Conservation (phyloP, 2,329 filamentous ascomycete genomes). For the Colletotrichum sidae region DNA sequence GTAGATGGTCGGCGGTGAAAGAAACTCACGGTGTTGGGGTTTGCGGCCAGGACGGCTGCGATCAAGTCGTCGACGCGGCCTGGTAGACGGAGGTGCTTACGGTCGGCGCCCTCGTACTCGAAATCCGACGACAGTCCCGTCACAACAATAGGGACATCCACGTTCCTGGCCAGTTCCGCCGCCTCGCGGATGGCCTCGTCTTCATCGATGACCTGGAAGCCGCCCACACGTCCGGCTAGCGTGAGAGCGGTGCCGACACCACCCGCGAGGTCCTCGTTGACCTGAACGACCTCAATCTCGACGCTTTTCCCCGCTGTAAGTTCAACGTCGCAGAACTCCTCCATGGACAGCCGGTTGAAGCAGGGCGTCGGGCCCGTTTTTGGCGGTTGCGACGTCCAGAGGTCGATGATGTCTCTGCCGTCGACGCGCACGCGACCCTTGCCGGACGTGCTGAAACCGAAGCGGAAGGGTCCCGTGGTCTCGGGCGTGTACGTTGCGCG, state of each 20-base stretch:
- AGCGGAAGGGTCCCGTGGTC: slow-evolving; percentile 20
- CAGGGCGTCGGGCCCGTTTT: slow-evolving; percentile 36
- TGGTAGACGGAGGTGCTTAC: slow-evolving; percentile 83
- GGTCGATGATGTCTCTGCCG: slow-evolving; percentile 42
- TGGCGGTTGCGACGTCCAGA: slow-evolving; percentile 37
- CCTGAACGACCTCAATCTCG: slow-evolving; percentile 30
- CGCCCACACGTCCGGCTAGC: slow-evolving; percentile 62
- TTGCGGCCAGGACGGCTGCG: slow-evolving; percentile 71
- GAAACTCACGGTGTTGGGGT: slow-evolving; percentile 69
- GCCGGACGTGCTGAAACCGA: slow-evolving; percentile 38
- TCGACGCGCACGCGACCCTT: slow-evolving; percentile 43
- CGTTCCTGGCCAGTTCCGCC: slow-evolving; percentile 73
- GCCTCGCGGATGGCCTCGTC: slow-evolving; percentile 73
- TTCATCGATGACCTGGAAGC: slow-evolving; percentile 66
- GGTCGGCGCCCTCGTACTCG: slow-evolving; percentile 84
- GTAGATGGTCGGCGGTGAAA: neutral
- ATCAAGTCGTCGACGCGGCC: slow-evolving; percentile 78
- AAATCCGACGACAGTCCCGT: slow-evolving; percentile 84
- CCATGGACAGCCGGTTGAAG: slow-evolving; percentile 38
- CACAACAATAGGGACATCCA: slow-evolving; percentile 81
- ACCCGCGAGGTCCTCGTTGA: slow-evolving; percentile 40
- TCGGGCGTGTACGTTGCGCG: slow-evolving; percentile 28
- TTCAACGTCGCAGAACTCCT: slow-evolving; percentile 25
- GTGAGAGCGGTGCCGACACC: slow-evolving; percentile 40
- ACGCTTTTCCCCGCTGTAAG: slow-evolving; percentile 17